A percentile compares a stretch with the other conserved stretches of the same genome.
These are phyloP conservation scores for Vicia villosa DNA, from an alignment of 306 rosid genomes.

Conservation along the genomic window DNA sequence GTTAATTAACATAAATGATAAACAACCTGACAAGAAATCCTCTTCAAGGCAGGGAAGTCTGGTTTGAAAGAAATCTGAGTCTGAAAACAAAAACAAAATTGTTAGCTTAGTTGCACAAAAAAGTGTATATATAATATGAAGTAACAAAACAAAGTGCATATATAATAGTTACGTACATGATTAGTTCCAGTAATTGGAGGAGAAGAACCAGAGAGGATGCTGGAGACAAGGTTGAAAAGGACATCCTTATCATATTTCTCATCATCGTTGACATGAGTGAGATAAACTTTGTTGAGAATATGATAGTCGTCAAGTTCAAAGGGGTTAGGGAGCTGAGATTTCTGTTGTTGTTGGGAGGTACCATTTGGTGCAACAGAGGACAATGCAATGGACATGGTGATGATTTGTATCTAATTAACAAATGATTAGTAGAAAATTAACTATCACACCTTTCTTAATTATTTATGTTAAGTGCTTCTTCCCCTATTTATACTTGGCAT, in stretches of 20 bases:
- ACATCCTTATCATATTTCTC: not conserved
- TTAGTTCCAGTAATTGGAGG: constrained; percentile 27
- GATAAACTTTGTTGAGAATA: constrained; percentile 33
- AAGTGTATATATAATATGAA: not conserved
- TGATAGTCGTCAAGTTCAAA: not conserved
- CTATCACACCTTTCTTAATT: not conserved
- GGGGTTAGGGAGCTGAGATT: constrained; percentile 36
- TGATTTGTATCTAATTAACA: not conserved
- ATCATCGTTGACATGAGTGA: constrained; percentile 31
- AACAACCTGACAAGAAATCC: constrained; percentile 38
- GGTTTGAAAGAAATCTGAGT: constrained; percentile 27
- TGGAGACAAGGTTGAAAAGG: constrained; percentile 22
- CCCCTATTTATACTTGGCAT: not conserved
- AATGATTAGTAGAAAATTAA: not conserved
- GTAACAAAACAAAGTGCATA: no score
- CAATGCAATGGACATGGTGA: constrained; percentile 12
- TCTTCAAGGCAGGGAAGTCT: constrained; percentile 28
- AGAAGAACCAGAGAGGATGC: not conserved
- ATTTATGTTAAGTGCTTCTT: not conserved
- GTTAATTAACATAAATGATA: not conserved
- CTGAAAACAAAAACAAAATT: not conserved
- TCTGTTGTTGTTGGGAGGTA: constrained; percentile 9
- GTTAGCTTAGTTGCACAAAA: not conserved
- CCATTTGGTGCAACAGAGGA: not conserved
- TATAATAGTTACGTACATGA: not conserved